phyloP scores from a whole-genome alignment of 2,329 filamentous ascomycete genomes.

The Xenoacremonium recifei region DNA sequence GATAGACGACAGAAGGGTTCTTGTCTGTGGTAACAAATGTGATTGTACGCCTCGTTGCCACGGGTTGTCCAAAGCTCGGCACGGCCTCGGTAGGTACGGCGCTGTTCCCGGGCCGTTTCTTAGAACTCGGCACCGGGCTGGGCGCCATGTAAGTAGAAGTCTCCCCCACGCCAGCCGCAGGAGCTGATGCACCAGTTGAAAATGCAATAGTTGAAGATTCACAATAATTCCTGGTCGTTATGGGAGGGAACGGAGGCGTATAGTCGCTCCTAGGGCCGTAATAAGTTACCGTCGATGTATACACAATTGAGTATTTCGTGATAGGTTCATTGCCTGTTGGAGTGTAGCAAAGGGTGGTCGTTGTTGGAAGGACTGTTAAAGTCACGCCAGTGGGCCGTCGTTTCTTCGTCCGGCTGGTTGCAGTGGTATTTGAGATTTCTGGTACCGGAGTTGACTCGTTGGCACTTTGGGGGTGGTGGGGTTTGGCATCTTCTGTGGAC shows the following conservation, averaged over 20 bases:
- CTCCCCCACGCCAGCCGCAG: too few relatives aligned
- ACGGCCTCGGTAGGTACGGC: not conserved
- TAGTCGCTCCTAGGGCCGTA: slow-evolving; percentile 45
- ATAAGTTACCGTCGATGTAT: slow-evolving; percentile 51
- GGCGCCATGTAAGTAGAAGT: too few relatives aligned
- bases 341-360: slow-evolving; percentile 29
- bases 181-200: not conserved
- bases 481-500: too few relatives aligned
- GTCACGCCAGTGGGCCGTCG: too few relatives aligned
- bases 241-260: slow-evolving; percentile 42
- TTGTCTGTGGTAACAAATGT: slow-evolving; percentile 54
- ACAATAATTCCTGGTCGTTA: slow-evolving; percentile 41
- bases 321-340: slow-evolving; percentile 27
- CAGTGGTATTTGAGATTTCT: too few relatives aligned
- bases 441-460: too few relatives aligned
- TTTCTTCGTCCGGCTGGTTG: too few relatives aligned
- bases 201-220: slow-evolving; percentile 4
- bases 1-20: slow-evolving; percentile 49
- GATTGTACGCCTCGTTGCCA: slow-evolving; percentile 28
- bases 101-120: not conserved
- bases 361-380: not conserved
- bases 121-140: not conserved
- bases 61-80: not conserved
- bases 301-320: slow-evolving; percentile 43
- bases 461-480: too few relatives aligned